Conservation (phyloP, 2,329 filamentous ascomycete species). For the Trichoderma aggressivum region DNA sequence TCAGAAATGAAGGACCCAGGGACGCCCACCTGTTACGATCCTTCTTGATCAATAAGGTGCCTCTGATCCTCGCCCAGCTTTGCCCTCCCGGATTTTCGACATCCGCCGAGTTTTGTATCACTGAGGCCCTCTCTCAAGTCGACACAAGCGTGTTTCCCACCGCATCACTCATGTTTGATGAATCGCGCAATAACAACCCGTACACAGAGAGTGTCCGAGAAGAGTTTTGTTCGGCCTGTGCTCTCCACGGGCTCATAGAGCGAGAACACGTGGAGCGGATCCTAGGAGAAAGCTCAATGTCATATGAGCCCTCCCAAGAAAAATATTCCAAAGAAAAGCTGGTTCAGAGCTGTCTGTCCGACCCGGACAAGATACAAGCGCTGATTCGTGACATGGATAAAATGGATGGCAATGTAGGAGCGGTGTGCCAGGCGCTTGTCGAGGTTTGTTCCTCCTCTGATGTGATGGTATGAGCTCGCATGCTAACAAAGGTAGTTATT, state of each 20-base stretch:
- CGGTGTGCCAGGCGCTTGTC: slow-evolving; percentile 73
- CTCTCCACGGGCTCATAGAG: slow-evolving; percentile 78
- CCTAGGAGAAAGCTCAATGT: slow-evolving; percentile 79
- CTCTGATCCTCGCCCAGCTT: slow-evolving; percentile 51
- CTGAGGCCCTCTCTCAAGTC: slow-evolving; percentile 72
- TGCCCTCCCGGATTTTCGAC: slow-evolving; percentile 67
- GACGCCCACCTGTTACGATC: slow-evolving; percentile 75
- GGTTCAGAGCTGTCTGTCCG: slow-evolving; percentile 71
- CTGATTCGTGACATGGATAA: slow-evolving; percentile 80
- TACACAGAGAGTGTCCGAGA: slow-evolving; percentile 58
- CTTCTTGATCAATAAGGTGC: slow-evolving; percentile 72
- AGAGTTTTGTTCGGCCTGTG: slow-evolving; percentile 87
- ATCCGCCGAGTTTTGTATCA: slow-evolving; percentile 66
- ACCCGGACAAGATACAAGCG: slow-evolving; percentile 70
- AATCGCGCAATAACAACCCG: slow-evolving; percentile 54
- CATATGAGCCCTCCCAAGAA: slow-evolving; percentile 69
- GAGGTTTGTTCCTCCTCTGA: slow-evolving; percentile 48
- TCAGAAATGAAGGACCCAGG: slow-evolving; percentile 55
- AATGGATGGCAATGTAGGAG: slow-evolving; percentile 88
- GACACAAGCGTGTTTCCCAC: slow-evolving; percentile 73
- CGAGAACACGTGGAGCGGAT: slow-evolving; percentile 75
- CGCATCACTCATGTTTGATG: slow-evolving; percentile 57
- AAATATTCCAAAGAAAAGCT: slow-evolving; percentile 76
- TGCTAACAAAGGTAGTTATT: slow-evolving; percentile 50
- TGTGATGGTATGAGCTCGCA: background rate